phyloP scores from a whole-genome alignment of 805 yeast genomes.

The Saccharomycopsis sp. region DNA sequence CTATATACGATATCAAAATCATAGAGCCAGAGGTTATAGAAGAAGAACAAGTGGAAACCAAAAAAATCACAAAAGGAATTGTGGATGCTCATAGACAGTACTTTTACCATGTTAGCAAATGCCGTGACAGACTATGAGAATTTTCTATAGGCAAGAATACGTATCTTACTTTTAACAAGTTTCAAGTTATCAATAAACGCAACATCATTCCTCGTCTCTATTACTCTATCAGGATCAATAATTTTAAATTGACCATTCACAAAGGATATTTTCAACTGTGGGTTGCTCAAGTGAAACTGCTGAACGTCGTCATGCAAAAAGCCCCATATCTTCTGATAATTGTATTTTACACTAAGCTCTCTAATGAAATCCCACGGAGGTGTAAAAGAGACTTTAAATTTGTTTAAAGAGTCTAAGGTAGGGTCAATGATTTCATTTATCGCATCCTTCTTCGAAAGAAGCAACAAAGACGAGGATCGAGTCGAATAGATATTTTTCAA shows the following conservation, averaged over 20 bases:
- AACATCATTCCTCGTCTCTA: background rate
- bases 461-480: background rate
- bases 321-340: background rate
- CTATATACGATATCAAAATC: constrained; percentile 7
- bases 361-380: constrained; percentile 1
- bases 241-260: background rate
- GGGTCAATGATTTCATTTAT: background rate
- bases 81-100: constrained; percentile 1
- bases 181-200: background rate
- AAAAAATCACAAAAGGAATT: background rate
- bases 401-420: background rate
- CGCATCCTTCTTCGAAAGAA: background rate
- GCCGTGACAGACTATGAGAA: background rate
- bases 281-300: background rate
- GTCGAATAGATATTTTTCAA: background rate
- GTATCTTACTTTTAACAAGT: background rate
- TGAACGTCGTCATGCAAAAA: background rate
- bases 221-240: background rate
- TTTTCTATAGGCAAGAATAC: background rate
- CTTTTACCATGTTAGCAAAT: background rate
- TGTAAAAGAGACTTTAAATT: background rate
- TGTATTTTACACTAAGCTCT: background rate
- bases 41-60: background rate
- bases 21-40: background rate
- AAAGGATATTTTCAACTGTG: background rate